phyloP scores from a whole-genome alignment of 78 protist species.

The Cyanophora paradoxa region DNA sequence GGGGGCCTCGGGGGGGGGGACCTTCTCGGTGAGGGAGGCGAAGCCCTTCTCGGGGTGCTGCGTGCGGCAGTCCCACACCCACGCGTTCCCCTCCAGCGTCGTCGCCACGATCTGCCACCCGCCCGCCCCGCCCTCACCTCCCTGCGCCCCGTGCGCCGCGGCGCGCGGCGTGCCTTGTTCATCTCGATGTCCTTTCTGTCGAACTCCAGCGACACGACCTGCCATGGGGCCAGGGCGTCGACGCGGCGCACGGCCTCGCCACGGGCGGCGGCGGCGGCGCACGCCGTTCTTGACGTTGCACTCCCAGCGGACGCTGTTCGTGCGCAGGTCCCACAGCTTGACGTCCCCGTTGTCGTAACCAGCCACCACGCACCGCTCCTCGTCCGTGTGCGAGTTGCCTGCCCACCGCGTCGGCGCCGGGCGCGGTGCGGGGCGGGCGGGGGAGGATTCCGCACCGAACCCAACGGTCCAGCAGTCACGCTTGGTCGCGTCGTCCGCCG shows the following conservation, averaged over 20 bases:
- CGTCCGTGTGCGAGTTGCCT: background rate
- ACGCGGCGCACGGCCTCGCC: too few species aligned
- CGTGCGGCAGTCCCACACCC: constrained; percentile 44
- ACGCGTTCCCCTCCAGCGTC: constrained; percentile 45
- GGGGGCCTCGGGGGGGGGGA: background rate
- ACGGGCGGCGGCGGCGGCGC: too few species aligned
- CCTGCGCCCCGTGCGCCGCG: too few species aligned
- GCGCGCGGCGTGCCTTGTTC: too few species aligned
- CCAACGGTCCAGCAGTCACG: constrained; percentile 74
- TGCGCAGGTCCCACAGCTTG: constrained; percentile 59
- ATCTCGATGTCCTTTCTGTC: constrained; percentile 56
- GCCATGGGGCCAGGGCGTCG: too few species aligned
- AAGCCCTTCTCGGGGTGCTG: constrained; percentile 40
- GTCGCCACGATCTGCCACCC: too few species aligned
- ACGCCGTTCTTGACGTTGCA: constrained; percentile 56
- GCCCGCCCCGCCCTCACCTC: too few species aligned
- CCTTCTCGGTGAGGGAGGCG: constrained; percentile 21
- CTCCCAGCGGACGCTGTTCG: constrained; percentile 37
- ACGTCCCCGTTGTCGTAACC: constrained; percentile 82
- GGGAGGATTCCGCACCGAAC: constrained; percentile 43
- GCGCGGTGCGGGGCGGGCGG: too few species aligned
- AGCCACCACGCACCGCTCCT: constrained; percentile 46
- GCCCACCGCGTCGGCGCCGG: too few species aligned
- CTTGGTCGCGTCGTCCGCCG: constrained; percentile 1
- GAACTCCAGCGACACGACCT: constrained; percentile 44